Evolutionary conservation across 2,329 filamentous ascomycete genomes (phyloP).

Genomic region (Trichoderma atrobrunneum): DNA sequence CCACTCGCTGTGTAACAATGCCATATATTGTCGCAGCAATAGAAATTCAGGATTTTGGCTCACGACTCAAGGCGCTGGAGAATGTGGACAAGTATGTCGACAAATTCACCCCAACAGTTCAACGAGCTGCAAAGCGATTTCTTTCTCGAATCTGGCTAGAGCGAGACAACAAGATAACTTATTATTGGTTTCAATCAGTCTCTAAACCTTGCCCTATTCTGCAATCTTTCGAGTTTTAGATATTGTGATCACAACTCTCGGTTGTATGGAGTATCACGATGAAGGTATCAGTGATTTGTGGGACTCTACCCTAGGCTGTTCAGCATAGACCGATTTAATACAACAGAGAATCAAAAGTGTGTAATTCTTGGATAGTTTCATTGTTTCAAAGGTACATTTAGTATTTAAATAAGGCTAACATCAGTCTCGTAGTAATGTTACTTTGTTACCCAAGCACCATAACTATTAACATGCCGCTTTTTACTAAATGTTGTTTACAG

Average conservation of each 20-base stretch:
- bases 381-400: background rate
- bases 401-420: background rate
- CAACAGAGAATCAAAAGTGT: background rate
- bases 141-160: background rate
- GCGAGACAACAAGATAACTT: background rate
- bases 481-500: no score
- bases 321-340: background rate
- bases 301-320: background rate
- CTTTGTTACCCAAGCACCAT: background rate
- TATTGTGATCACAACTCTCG: background rate
- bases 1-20: background rate
- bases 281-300: background rate
- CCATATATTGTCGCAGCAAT: background rate
- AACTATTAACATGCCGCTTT: background rate
- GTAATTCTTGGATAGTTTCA: background rate
- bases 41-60: background rate
- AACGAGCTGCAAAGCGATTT: background rate
- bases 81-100: background rate
- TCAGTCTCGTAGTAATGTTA: background rate
- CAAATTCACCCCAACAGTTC: background rate
- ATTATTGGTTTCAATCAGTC: background rate
- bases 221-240: background rate
- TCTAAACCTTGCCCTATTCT: background rate
- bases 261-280: background rate
- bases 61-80: background rate